phyloP scores from a whole-genome alignment of 257 asterid species.

The Solanum phureja region DNA sequence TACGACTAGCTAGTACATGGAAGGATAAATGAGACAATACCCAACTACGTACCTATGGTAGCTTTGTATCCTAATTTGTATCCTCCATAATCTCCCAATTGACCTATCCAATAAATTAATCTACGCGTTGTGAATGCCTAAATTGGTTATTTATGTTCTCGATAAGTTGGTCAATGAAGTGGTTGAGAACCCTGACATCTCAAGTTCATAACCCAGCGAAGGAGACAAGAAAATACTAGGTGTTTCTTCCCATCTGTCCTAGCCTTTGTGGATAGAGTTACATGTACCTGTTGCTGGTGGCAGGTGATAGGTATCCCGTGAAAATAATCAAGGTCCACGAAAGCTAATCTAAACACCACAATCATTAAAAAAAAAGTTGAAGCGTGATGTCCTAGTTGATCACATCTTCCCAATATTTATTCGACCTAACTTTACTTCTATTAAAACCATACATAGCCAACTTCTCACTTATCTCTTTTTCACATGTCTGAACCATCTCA shows the following conservation, averaged over 20 bases:
- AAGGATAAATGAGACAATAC: too few relatives aligned
- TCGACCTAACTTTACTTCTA: background rate
- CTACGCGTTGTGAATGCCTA: fast-evolving
- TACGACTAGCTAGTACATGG: too few relatives aligned
- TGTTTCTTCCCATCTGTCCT: background rate
- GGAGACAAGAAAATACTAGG: background rate
- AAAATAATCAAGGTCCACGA: background rate
- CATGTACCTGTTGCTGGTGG: fast-evolving
- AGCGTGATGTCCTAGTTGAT: too few relatives aligned
- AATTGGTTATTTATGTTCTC: background rate
- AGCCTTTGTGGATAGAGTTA: background rate
- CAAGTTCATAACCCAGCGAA: background rate
- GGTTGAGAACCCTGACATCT: fast-evolving
- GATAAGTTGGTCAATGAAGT: too few relatives aligned
- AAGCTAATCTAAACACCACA: background rate
- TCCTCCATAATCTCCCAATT: background rate
- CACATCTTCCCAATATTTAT: background rate
- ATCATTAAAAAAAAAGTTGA: background rate
- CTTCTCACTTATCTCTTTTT: too few relatives aligned
- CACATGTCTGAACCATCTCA: background rate
- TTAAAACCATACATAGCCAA: background rate
- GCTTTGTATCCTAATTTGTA: background rate
- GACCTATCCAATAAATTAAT: background rate
- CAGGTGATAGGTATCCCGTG: too few relatives aligned
- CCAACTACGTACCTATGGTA: too few relatives aligned